These are phyloP conservation scores for Vitis hybrid DNA, from an alignment of 177 flowering plant species.

Conservation along the genomic window DNA sequence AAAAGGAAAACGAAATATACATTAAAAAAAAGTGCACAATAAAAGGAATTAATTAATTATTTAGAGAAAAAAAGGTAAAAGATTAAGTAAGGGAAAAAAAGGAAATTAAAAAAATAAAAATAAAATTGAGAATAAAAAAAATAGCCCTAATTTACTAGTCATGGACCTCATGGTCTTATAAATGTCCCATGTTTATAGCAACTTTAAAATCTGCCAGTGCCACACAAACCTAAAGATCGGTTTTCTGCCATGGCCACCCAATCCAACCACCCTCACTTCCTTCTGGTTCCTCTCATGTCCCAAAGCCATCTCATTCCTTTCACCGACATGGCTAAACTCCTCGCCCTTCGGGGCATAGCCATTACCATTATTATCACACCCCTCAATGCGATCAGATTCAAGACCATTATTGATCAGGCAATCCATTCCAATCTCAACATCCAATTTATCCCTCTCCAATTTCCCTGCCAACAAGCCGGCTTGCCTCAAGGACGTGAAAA, in stretches of 20 bases:
- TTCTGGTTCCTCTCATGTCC: slow-evolving; percentile 19
- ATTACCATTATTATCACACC: slow-evolving; percentile 14
- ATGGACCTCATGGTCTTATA: not conserved
- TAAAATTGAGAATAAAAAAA: too few relatives aligned
- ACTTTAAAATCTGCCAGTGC: too few relatives aligned
- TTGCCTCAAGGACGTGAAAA: slow-evolving; percentile 8
- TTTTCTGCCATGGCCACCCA: slow-evolving; percentile 10
- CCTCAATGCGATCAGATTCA: slow-evolving; percentile 2
- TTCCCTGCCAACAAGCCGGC: slow-evolving; percentile 12
- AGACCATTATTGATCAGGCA: not conserved
- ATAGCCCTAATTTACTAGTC: not conserved
- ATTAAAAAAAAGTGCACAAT: too few relatives aligned
- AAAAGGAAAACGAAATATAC: too few relatives aligned
- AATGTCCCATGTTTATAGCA: not conserved
- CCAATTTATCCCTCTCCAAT: not conserved
- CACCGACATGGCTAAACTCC: slow-evolving; percentile 14
- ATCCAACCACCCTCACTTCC: slow-evolving; percentile 8
- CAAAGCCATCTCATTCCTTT: slow-evolving; percentile 22
- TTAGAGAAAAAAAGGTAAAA: too few relatives aligned
- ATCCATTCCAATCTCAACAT: not conserved
- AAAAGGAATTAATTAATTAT: too few relatives aligned
- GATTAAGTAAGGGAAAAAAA: too few relatives aligned
- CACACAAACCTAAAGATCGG: too few relatives aligned
- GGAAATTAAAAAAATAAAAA: too few relatives aligned
- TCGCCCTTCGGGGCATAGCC: slow-evolving; percentile 11